These are phyloP conservation scores for Teratosphaeria nubilosa DNA, from an alignment of 2,329 filamentous ascomycete species.

Conservation along the genomic window DNA sequence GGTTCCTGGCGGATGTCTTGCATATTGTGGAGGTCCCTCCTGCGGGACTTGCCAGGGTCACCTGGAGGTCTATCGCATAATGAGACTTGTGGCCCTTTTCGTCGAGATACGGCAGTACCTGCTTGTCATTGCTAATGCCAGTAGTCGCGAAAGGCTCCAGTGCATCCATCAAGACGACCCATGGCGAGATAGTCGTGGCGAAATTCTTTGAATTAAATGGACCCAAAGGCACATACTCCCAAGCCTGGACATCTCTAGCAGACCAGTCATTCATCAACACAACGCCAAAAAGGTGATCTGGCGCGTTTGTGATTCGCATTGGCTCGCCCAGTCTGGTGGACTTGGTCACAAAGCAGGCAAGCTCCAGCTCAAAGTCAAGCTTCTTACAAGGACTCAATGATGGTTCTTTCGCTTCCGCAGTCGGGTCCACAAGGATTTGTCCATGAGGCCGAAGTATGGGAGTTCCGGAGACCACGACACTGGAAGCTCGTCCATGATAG, in stretches of 20 bases:
- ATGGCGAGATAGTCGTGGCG: slow-evolving; percentile 64
- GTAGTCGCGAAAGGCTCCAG: slow-evolving; percentile 55
- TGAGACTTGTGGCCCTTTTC: slow-evolving; percentile 50
- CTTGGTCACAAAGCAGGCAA: slow-evolving; percentile 63
- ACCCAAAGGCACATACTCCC: slow-evolving; percentile 75
- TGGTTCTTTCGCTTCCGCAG: slow-evolving; percentile 52
- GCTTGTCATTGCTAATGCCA: slow-evolving; percentile 45
- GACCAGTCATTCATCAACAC: slow-evolving; percentile 85
- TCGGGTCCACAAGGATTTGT: slow-evolving; percentile 59
- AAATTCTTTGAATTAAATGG: slow-evolving; percentile 83
- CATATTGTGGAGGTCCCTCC: slow-evolving; percentile 42
- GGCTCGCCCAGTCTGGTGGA: slow-evolving; percentile 55
- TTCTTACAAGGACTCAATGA: slow-evolving; percentile 53
- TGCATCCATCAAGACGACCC: slow-evolving; percentile 69
- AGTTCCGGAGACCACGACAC: slow-evolving; percentile 64
- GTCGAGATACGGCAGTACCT: slow-evolving; percentile 53
- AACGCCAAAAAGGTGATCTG: slow-evolving; percentile 64
- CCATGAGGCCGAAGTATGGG: slow-evolving; percentile 63
- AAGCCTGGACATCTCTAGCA: slow-evolving; percentile 69
- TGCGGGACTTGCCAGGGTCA: slow-evolving; percentile 46
- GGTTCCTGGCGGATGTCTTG: slow-evolving; percentile 51
- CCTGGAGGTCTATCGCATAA: slow-evolving; percentile 53
- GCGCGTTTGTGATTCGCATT: slow-evolving; percentile 53
- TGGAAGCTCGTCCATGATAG: slow-evolving; percentile 71
- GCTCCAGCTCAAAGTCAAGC: slow-evolving; percentile 71